Evolutionary conservation across 2,329 filamentous ascomycete genomes (phyloP).

Genomic region (Teratosphaeria nubilosa): DNA sequence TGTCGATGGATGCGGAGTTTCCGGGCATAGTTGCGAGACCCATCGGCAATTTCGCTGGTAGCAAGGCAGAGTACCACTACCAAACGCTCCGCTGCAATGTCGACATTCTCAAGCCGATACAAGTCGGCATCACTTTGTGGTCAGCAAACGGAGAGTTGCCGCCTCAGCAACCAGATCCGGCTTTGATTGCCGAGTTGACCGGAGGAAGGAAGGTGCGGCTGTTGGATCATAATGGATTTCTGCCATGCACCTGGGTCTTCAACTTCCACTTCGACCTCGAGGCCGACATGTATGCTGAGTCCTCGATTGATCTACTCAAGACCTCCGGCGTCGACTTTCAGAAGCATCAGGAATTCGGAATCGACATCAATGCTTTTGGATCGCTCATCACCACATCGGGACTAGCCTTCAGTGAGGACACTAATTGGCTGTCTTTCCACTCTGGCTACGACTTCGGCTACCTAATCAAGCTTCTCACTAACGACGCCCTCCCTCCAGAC

Average conservation of each 20-base stretch:
- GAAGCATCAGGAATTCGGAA: conserved; percentile 74
- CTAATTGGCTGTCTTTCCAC: conserved; percentile 96
- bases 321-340: conserved; percentile 89
- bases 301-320: conserved; percentile 83
- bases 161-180: conserved; percentile 51
- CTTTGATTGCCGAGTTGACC: conserved; percentile 34
- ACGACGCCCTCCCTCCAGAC: conserved; percentile 72
- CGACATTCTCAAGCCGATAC: conserved; percentile 93
- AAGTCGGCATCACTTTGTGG: conserved; percentile 90
- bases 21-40: conserved; percentile 94
- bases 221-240: background rate
- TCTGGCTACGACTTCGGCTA: conserved; percentile 98
- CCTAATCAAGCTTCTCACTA: conserved; percentile 83
- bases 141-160: conserved; percentile 81
- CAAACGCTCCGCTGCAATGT: conserved; percentile 96
- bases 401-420: conserved; percentile 74
- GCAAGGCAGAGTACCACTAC: conserved; percentile 97
- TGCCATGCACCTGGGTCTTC: conserved; percentile 92
- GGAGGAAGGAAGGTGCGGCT: conserved; percentile 4
- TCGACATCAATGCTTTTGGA: conserved; percentile 82
- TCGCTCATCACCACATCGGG: conserved; percentile 85
- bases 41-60: conserved; percentile 77
- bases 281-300: conserved; percentile 95
- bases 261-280: conserved; percentile 95
- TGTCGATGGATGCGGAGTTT: conserved; percentile 98